Percentiles rank a stretch among this genome's conserved stretches.
Conservation (phyloP, 1,284 basidiomycete species). For the Coriolopsis trogii region DNA sequence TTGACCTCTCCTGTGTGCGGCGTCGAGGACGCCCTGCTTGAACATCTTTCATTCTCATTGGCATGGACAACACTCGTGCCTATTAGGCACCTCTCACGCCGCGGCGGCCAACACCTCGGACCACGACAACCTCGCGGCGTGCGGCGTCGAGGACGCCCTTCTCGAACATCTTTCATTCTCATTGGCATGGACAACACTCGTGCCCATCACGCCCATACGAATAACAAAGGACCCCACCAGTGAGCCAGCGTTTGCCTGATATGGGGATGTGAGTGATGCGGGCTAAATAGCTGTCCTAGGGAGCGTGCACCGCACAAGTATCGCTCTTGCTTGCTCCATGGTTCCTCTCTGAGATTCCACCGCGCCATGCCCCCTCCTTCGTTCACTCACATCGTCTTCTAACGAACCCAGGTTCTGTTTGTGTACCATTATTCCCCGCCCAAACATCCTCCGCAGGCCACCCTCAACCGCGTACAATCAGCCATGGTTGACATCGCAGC, state of each 20-base stretch:
- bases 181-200: too few species aligned
- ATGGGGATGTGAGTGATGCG: conserved; percentile 11
- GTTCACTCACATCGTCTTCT: conserved; percentile 21
- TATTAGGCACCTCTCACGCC: too few species aligned
- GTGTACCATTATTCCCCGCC: conserved; percentile 25
- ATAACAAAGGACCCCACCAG: conserved; percentile 8
- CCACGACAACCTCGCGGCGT: too few species aligned
- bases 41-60: too few species aligned
- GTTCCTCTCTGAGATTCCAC: conserved; percentile 23
- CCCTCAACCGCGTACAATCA: conserved; percentile 3
- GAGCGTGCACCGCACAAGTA: conserved; percentile 8
- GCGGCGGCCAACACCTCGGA: too few species aligned
- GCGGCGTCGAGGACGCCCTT: too few species aligned
- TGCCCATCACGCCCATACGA: too few species aligned
- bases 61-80: too few species aligned
- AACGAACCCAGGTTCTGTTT: conserved; percentile 22
- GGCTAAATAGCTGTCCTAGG: conserved; percentile 10
- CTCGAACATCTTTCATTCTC: too few species aligned
- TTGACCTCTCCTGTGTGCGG: too few species aligned
- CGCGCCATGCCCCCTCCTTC: conserved; percentile 19
- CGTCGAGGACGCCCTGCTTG: too few species aligned
- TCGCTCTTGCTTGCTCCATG: conserved; percentile 26
- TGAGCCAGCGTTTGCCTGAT: conserved; percentile 2
- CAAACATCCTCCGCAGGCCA: conserved; percentile 2
- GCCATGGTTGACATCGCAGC: conserved; percentile 27